Conservation (phyloP, 2,329 filamentous ascomycete genomes). For the Bimuria novae-zelandiae region DNA sequence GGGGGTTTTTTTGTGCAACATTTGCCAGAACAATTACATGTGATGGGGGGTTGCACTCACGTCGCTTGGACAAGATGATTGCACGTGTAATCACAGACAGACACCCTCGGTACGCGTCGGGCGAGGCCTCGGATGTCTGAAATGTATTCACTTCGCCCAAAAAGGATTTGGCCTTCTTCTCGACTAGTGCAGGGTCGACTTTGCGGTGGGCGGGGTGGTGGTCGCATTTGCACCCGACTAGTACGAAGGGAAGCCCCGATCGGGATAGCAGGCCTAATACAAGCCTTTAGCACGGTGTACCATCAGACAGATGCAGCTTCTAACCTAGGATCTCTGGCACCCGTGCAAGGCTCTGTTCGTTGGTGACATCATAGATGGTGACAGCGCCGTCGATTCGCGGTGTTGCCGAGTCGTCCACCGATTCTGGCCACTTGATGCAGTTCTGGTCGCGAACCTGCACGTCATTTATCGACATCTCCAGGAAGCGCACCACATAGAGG, state of each 20-base stretch:
- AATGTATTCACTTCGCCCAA: constrained; percentile 70
- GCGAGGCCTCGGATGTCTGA: constrained; percentile 70
- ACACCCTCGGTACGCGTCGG: constrained; percentile 75
- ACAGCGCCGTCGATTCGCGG: constrained; percentile 82
- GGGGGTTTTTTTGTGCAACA: background rate
- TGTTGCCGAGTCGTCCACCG: constrained; percentile 66
- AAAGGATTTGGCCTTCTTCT: constrained; percentile 64
- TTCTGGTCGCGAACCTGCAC: constrained; percentile 56
- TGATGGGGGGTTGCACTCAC: constrained; percentile 57
- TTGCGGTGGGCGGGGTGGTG: constrained; percentile 70
- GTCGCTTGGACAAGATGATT: constrained; percentile 69
- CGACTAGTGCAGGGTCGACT: constrained; percentile 70
- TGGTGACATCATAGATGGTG: constrained; percentile 85
- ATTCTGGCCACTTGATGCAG: constrained; percentile 62
- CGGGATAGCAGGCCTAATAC: constrained; percentile 71
- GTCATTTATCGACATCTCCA: constrained; percentile 60
- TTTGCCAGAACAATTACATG: background rate
- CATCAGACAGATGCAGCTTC: constrained; percentile 42
- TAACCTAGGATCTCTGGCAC: constrained; percentile 79
- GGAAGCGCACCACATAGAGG: constrained; percentile 60
- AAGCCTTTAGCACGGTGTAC: constrained; percentile 22
- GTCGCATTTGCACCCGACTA: constrained; percentile 92
- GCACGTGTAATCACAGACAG: constrained; percentile 75
- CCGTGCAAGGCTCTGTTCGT: constrained; percentile 72
- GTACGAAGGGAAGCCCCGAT: constrained; percentile 73